Evolutionary conservation across 129 eudicot species (phyloP).

Genomic region (carrot (Daucus carota)): DNA sequence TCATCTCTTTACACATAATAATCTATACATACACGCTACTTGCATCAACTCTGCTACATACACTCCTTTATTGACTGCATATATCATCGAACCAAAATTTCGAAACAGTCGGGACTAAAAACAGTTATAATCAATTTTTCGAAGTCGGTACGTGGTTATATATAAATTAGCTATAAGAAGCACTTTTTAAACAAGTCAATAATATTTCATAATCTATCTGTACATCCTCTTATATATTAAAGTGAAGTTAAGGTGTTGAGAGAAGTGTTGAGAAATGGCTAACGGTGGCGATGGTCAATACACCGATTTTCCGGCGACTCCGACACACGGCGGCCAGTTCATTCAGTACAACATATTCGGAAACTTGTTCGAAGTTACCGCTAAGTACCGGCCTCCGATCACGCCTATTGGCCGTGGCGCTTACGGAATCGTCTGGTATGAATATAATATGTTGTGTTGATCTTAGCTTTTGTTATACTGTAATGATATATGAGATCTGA

Average conservation of each 20-base stretch:
- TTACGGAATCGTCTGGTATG: conserved; percentile 87
- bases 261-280: conserved; percentile 27
- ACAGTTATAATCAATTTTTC: too few relatives aligned
- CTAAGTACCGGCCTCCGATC: conserved; percentile 74
- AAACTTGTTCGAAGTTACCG: conserved; percentile 58
- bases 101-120: too few relatives aligned
- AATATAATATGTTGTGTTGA: not conserved
- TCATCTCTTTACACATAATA: too few relatives aligned
- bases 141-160: not conserved
- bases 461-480: not conserved
- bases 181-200: not conserved
- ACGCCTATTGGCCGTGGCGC: conserved; percentile 95
- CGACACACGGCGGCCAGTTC: conserved; percentile 69
- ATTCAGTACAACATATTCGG: conserved; percentile 69
- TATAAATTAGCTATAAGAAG: not conserved
- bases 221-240: not conserved
- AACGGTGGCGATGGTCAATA: conserved; percentile 36
- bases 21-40: not conserved
- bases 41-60: too few relatives aligned
- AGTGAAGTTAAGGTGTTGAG: not conserved
- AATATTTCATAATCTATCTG: not conserved
- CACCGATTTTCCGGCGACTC: conserved; percentile 54
- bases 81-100: too few relatives aligned
- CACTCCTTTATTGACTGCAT: too few relatives aligned
- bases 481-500: not conserved